Evolutionary conservation across 495 filamentous ascomycete species (phyloP).

Genomic region (Podospora comata): DNA sequence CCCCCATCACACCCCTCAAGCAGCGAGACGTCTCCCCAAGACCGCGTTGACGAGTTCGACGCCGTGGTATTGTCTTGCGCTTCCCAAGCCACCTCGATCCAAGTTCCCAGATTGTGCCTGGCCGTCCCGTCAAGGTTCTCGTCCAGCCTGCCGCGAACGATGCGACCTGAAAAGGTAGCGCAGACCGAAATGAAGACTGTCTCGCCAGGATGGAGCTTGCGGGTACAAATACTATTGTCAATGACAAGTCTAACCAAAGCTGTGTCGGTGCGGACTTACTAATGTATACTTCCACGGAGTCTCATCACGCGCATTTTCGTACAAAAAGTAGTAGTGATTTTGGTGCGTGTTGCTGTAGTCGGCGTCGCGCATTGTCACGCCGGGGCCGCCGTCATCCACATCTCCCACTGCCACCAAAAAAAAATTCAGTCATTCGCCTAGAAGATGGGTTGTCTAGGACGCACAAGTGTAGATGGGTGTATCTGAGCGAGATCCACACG

Average conservation of each 20-base stretch:
- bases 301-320: conserved; percentile 25
- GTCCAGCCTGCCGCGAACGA: conserved; percentile 22
- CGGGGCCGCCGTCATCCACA: conserved; percentile 18
- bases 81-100: conserved; percentile 38
- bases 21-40: conserved; percentile 40
- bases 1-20: conserved; percentile 44
- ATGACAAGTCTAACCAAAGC: background rate
- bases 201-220: conserved; percentile 20
- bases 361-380: conserved; percentile 14
- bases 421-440: background rate
- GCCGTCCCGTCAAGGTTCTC: conserved; percentile 22
- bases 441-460: background rate
- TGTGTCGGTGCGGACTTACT: conserved; percentile 7
- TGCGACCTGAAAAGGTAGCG: conserved; percentile 22
- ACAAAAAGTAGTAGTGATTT: conserved; percentile 24
- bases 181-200: conserved; percentile 27
- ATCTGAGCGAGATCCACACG: background rate
- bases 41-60: conserved; percentile 6
- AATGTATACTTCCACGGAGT: conserved; percentile 26
- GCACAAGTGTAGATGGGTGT: conserved; percentile 14
- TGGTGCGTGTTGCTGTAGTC: conserved; percentile 18
- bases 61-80: conserved; percentile 11
- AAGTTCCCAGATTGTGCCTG: conserved; percentile 24
- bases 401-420: conserved; percentile 11
- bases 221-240: background rate